Evolutionary conservation across 176 grass and related monocot genomes (phyloP).

Genomic region (Olyra latifolia): DNA sequence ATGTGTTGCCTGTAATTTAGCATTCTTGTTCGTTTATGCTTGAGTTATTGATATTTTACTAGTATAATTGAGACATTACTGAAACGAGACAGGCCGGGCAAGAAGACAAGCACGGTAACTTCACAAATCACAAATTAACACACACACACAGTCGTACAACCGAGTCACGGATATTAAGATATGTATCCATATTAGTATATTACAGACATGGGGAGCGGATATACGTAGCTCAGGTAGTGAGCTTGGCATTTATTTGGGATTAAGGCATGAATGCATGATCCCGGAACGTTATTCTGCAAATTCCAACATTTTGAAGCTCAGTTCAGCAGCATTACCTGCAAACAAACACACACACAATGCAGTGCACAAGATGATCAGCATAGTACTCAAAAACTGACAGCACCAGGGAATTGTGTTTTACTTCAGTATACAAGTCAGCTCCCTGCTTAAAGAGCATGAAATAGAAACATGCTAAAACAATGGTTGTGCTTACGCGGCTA

Average conservation of each 20-base stretch:
- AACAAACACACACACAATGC: neutral
- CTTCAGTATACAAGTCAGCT: neutral
- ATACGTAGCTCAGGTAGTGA: neutral
- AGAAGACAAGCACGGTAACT: neutral
- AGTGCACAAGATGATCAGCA: neutral
- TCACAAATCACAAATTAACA: neutral
- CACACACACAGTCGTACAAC: neutral
- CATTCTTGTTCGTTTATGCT: too few species aligned
- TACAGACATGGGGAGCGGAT: constrained; percentile 12
- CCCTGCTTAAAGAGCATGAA: neutral
- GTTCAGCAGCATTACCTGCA: constrained; percentile 27
- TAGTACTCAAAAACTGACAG: neutral
- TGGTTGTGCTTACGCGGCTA: constrained; percentile 18
- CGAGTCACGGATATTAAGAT: neutral
- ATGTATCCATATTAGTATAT: neutral
- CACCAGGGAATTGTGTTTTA: neutral
- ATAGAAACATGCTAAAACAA: neutral
- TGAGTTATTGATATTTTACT: too few species aligned
- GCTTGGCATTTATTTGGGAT: constrained; percentile 9
- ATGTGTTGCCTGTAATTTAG: too few species aligned
- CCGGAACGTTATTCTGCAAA: neutral
- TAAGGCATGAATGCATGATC: neutral
- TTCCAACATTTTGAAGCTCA: neutral
- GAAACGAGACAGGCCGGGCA: neutral
- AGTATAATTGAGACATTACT: too few species aligned